Base-by-base conservation (phyloP, 345 rosid genomes). In the Angophora floribunda region DNA sequence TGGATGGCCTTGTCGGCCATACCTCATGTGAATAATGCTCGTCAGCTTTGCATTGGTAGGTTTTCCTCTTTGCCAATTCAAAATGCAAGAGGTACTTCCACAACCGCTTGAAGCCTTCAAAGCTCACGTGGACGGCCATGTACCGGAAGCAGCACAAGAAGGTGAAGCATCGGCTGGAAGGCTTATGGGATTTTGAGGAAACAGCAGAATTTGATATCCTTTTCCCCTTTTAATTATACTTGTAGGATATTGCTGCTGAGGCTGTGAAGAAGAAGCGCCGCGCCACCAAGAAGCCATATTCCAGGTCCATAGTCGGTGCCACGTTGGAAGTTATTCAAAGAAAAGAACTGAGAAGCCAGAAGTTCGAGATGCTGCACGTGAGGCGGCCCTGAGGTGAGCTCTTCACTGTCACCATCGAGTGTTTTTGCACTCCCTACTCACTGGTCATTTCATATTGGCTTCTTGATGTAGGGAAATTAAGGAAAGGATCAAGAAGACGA, bases 41-140 rank as follows among this genome's bases (percentile, higher is more conserved):
- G 41, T 63, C 26, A 3, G 17, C 28, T 7, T 50, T 44, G 52
- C 47, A 14, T 32, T 28, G 16, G 24, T 30, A 98, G 99, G 99
- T 97, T 8, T 97, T 97, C 94, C 95, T 97, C 92, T 97, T 97
- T 75, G 89, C 90, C 47, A 98, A 97, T 91, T 97, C 99, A 0
- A 98, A 98, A 75, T 98, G 98, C 92, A 96, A 97, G 93, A 92
- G 97, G 93, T 97, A 98, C 90, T 97, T 98, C 92, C 98, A 97
- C 94, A 97, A 96, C 89, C 93, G 96, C 47, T 87, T 96, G 93
- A 97, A 97, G 97, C 99, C 98, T 3, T 97, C 98, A 0, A 97
- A 97, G 95, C 98, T 97, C 86, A 95, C 96, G 32, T 95, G 96
- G 96, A 95, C 98, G 3, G 94, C 96, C 80, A 94, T 95, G 96